Evolutionary conservation across 768 basidiomycete species (phyloP), one percentile per base, ranked within the genome.

Genomic region (Xerocomus brunneocitrinus): DNA sequence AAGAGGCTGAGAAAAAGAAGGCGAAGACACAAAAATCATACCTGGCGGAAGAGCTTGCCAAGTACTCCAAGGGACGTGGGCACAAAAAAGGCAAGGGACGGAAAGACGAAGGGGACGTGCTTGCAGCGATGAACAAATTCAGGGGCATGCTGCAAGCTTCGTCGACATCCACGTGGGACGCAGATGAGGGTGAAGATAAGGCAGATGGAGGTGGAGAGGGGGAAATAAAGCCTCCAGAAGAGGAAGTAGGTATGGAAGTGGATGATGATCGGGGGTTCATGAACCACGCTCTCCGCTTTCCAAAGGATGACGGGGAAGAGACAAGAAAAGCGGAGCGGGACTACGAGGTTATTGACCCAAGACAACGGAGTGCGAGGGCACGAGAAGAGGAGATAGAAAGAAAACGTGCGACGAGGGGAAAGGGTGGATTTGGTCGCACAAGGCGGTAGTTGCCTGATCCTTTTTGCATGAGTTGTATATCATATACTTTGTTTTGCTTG

Each of bases 291-390:
- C 71, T 93, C 53, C 78, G 79, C 55, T 91, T 92, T 71, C 83
- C 88, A 9, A 91, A 91, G 70, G 89, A 84, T 43, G 82, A 90
- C 58, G 76, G 75, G 24, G 89, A 89, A 61, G 90, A 92, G 70
- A 78, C 76, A 24, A 67, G 67, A 55, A 91, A 91, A 68, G 91
- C 88, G 1, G 86, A 91, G 66, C 71, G 88, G 49, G 91, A 93
- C 53, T 92, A 91, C 62, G 90, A 93, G 70, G 90, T 93, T 27
- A 93, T 93, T 65, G 91, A 93, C 65, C 90, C 91, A 0, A 72
- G 91, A 54, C 79, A 80, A 45, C 71, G 91, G 51, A 78, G 84
- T 41, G 88, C 87, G 24, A 72, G 80, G 45, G 91, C 91, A 25
- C 82, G 76, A 62, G 87, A 91, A 62, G 91, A 93, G 64, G 89